These are phyloP conservation scores for Cytospora chrysosperma DNA, from an alignment of 2,329 filamentous ascomycete species.

Conservation along the genomic window DNA sequence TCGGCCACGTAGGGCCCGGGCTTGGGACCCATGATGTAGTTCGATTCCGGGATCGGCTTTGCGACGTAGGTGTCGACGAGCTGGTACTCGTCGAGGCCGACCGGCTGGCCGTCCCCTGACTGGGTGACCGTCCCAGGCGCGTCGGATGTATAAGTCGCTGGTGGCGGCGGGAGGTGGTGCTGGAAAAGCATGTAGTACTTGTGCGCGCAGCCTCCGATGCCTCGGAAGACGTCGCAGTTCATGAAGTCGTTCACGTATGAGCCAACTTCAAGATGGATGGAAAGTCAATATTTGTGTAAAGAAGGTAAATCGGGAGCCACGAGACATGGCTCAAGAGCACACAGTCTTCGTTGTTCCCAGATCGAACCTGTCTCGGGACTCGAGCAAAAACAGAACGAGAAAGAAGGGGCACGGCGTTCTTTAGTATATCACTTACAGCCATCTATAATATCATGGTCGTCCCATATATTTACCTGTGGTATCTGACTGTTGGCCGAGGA, in stretches of 20 bases:
- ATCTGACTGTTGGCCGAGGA: conserved; percentile 86
- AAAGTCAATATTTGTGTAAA: neutral
- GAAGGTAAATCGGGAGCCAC: neutral
- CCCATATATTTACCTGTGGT: conserved; percentile 95
- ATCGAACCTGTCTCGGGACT: too few relatives aligned
- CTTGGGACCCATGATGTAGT: conserved; percentile 75
- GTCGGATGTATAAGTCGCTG: conserved; percentile 77
- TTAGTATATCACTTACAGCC: conserved; percentile 70
- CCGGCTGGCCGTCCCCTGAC: conserved; percentile 25
- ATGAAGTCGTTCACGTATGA: conserved; percentile 95
- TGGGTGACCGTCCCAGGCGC: conserved; percentile 49
- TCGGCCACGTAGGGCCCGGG: conserved; percentile 89
- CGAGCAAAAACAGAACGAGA: neutral
- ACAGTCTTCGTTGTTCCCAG: too few relatives aligned
- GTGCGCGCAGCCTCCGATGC: conserved; percentile 87
- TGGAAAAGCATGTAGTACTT: conserved; percentile 99
- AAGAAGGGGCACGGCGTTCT: too few relatives aligned
- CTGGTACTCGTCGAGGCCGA: conserved; percentile 66
- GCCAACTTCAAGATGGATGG: conserved; percentile 34
- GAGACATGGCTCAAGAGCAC: too few relatives aligned
- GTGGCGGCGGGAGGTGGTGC: conserved; percentile 83
- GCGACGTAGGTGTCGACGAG: conserved; percentile 72
- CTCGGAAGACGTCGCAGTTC: conserved; percentile 84
- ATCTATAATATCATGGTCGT: conserved; percentile 72
- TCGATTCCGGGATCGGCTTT: conserved; percentile 55